A percentile compares a stretch with the other conserved stretches of the same genome.
These are phyloP conservation scores for Brettanomyces sp. DNA, from an alignment of 805 yeast genomes.

Conservation along the genomic window DNA sequence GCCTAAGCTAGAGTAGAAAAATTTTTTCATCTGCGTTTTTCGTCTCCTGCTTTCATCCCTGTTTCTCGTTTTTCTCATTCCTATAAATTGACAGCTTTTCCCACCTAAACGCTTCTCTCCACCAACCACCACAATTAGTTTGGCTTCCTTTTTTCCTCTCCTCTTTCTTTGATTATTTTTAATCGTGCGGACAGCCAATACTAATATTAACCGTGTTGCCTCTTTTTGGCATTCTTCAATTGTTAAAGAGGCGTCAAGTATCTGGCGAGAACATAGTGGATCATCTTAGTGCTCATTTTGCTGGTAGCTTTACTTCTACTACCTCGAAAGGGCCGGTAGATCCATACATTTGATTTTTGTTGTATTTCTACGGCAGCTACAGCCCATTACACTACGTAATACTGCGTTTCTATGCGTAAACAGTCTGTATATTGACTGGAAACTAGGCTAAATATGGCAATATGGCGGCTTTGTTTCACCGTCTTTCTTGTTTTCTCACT, in stretches of 20 bases:
- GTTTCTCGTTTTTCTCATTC: no score
- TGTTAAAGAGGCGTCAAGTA: constrained; percentile 51
- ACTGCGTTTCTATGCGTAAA: no score
- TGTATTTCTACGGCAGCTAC: background rate
- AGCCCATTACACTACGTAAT: no score
- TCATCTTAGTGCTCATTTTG: constrained; percentile 65
- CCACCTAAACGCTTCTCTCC: no score
- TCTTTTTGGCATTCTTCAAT: constrained; percentile 26
- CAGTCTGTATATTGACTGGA: no score
- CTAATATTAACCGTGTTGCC: constrained; percentile 62
- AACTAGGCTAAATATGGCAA: background rate
- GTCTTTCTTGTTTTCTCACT: no score
- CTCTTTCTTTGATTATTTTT: constrained; percentile 14
- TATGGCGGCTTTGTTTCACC: no score
- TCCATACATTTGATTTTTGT: constrained; percentile 33
- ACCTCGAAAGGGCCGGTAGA: constrained; percentile 58
- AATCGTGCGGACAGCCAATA: constrained; percentile 71
- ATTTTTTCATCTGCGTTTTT: no score
- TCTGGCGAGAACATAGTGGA: constrained; percentile 53
- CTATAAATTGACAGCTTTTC: no score
- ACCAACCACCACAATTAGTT: no score
- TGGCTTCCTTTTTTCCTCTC: constrained; percentile 1
- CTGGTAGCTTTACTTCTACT: constrained; percentile 20
- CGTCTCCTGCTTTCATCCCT: no score
- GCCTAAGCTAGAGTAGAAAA: no score